Base-by-base conservation (phyloP, 2,329 filamentous ascomycete genomes). In the Monosporascus sp. region DNA sequence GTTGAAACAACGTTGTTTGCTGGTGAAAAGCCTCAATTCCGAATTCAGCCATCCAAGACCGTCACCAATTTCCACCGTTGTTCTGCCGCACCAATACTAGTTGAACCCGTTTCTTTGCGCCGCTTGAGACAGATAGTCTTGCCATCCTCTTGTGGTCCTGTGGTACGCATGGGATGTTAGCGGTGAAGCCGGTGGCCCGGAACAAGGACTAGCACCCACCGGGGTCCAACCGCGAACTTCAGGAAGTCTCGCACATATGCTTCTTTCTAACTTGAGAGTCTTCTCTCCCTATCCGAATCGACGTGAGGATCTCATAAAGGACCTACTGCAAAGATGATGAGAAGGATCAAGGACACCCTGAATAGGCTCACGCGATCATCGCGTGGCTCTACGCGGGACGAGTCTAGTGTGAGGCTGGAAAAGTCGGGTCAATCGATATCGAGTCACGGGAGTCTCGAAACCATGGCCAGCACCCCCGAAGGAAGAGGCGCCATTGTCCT, bases 311-410 rank as follows among this genome's bases (percentile, higher is more conserved):
- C 22, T 27, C n/a, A 11, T 35, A 35, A 35, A 35, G 31, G 31
- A 35, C 31, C 9, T 35, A 14, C 31, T 5, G 31, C 31, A 22
- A n/a, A 7, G 20, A 46, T 22, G 43, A 66, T 67, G 64, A 62
- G 66, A 51, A 58, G 62, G 59, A 67, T 67, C 56, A 67, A 51
- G 52, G 64, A 67, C 54, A 63, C 63, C 48, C 57, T 67, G 46
- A 60, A 62, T 59, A 62, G 63, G 50, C 60, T 67, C 54, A 62
- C 63, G 41, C 64, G 64, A 48, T 60, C 62, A 17, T 60, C 62
- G 20, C 52, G 57, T 49, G 58, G 63, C 49, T 62, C 62, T n/a
- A 51, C 61, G 51, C 60, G 59, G 18, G 62, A 67, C 8, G 51
- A 54, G 25, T 55, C 53, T 18, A 50, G 53, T 41, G 52, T 62